Evolutionary conservation across 441 rosid genomes (phyloP).

Genomic region (Populus hybrid): DNA sequence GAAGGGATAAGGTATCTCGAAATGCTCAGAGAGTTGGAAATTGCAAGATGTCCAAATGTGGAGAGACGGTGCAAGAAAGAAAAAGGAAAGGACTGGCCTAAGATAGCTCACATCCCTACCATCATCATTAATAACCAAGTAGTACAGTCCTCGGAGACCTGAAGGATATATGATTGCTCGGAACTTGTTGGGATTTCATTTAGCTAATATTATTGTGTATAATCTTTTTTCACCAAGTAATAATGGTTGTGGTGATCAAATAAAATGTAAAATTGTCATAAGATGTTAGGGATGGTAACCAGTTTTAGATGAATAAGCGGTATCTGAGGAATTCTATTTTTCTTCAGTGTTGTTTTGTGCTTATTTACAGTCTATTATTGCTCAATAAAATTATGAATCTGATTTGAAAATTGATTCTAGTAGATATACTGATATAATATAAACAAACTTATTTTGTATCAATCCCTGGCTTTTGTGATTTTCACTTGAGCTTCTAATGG

Average conservation of each 20-base stretch:
- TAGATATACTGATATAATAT: too few relatives aligned
- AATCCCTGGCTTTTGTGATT: too few relatives aligned
- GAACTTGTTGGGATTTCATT: background rate
- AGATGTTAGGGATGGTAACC: background rate
- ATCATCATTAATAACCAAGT: background rate
- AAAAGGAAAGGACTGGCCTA: slow-evolving; percentile 15
- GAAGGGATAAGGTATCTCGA: slow-evolving; percentile 13
- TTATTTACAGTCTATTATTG: background rate
- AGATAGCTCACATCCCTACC: slow-evolving; percentile 17
- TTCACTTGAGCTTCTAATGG: too few relatives aligned
- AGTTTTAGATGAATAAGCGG: background rate
- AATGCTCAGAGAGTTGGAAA: background rate
- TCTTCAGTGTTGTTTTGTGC: background rate
- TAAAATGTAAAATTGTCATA: background rate
- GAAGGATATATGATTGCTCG: background rate
- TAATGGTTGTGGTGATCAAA: background rate
- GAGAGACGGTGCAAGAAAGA: slow-evolving; percentile 6
- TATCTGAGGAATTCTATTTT: background rate
- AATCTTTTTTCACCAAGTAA: too few relatives aligned
- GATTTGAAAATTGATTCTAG: background rate
- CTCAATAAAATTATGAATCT: background rate
- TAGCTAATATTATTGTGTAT: too few relatives aligned
- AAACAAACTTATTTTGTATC: too few relatives aligned
- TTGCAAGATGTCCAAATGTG: background rate
- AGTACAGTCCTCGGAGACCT: background rate